These are phyloP conservation scores for Suhomyces ambrosiae DNA, from an alignment of 1,139 yeast species.

Conservation along the genomic window DNA sequence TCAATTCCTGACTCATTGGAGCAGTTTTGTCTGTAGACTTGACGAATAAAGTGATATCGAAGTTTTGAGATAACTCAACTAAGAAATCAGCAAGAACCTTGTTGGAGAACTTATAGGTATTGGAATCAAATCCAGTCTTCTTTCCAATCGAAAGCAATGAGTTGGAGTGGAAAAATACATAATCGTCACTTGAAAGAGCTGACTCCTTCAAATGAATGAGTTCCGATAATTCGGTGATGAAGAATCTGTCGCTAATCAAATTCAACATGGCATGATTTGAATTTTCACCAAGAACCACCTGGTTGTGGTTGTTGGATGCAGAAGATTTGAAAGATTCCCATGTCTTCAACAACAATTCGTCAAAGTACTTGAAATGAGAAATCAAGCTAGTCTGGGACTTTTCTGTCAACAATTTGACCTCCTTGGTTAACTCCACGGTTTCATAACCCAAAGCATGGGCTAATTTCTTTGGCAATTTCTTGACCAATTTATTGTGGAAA, in stretches of 20 bases:
- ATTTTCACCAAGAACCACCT: constrained; percentile 13
- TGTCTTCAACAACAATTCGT: constrained; percentile 33
- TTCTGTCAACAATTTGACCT: constrained; percentile 34
- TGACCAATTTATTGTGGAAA: constrained; percentile 17
- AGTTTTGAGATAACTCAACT: constrained; percentile 27
- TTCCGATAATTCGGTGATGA: constrained; percentile 51
- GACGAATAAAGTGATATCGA: constrained; percentile 34
- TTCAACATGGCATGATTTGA: constrained; percentile 16
- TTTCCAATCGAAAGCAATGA: constrained; percentile 45
- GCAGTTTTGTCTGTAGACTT: constrained; percentile 5
- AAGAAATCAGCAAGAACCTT: constrained; percentile 37
- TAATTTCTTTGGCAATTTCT: constrained; percentile 23
- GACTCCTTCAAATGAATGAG: constrained; percentile 35
- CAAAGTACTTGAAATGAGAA: constrained; percentile 36
- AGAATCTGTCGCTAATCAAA: constrained; percentile 45
- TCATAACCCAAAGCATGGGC: constrained; percentile 14
- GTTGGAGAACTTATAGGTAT: constrained; percentile 41
- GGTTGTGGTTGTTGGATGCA: constrained; percentile 8
- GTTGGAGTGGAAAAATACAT: constrained; percentile 38
- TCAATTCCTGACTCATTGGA: constrained; percentile 7
- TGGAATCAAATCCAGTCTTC: constrained; percentile 44
- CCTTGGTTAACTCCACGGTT: constrained; percentile 33
- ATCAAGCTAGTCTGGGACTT: constrained; percentile 24
- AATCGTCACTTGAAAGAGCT: constrained; percentile 22
- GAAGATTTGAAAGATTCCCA: constrained; percentile 37